phyloP scores from a whole-genome alignment of 2,329 filamentous ascomycete species.

The Didymella lethalis region DNA sequence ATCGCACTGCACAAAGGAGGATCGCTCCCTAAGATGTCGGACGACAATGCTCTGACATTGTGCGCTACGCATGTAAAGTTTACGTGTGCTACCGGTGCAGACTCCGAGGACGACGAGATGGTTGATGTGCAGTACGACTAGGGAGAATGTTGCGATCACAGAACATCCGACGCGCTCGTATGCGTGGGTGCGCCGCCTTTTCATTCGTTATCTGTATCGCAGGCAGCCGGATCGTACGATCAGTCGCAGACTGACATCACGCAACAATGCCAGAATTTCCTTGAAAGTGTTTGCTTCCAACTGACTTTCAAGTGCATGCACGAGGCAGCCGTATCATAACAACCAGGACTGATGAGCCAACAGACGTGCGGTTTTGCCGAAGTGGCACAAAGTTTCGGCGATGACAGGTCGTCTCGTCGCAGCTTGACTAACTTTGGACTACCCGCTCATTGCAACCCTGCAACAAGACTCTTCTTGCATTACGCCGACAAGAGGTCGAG shows the following conservation, averaged over 20 bases:
- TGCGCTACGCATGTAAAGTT: slow-evolving; percentile 11
- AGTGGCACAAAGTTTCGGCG: slow-evolving; percentile 16
- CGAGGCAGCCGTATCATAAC: slow-evolving; percentile 10
- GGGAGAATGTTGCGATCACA: not conserved
- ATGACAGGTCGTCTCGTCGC: slow-evolving; percentile 17
- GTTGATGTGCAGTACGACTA: slow-evolving; percentile 11
- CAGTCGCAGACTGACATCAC: not conserved
- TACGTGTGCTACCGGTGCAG: not conserved
- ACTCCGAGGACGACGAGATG: slow-evolving; percentile 12
- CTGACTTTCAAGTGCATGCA: slow-evolving; percentile 2
- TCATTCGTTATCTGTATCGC: not conserved
- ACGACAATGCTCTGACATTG: slow-evolving; percentile 6
- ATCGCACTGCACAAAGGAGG: slow-evolving; percentile 7
- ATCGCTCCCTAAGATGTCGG: slow-evolving; percentile 7
- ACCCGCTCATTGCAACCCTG: not conserved
- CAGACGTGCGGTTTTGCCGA: slow-evolving; percentile 6
- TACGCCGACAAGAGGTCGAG: not conserved
- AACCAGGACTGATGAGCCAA: slow-evolving; percentile 4
- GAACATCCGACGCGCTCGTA: not conserved
- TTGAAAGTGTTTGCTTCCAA: not conserved
- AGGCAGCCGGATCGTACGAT: slow-evolving; percentile 1
- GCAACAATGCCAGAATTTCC: not conserved
- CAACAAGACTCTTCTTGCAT: not conserved
- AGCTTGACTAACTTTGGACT: not conserved
- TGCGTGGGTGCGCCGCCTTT: not conserved